Base-by-base conservation (phyloP, 139 green algal species). In the Astrephomene gubernaculifera region DNA sequence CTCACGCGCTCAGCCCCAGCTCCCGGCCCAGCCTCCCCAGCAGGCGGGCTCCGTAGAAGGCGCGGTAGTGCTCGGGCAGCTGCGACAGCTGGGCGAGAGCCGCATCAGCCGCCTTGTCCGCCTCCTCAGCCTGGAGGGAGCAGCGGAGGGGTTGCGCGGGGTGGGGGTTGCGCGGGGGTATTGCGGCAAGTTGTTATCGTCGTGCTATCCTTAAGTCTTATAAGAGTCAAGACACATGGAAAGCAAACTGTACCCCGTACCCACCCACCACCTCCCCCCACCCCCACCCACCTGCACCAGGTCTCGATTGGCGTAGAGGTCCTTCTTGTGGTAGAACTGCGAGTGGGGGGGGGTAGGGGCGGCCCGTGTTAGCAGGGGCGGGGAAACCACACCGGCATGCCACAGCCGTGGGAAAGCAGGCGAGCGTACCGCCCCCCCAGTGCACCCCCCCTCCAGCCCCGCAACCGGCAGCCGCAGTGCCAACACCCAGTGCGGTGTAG, bases 301-400 rank as follows among this genome's bases (percentile, higher is more conserved):
- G 53, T 95, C 92, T 31, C 86, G 45, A 85, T 95, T 95, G 31
- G 88, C 92, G 79, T 95, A 95, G 68, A 94, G 71, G 76, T 95
- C 92, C 82, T 94, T 94, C 31, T 31, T 33, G 72, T 92, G 87
- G 67, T 94, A 93, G 39, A 83, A 83, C 75, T 83, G 75, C 2
- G 45, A 41, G 41, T 3, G 6, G 10, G 25, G 25, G 24, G 39
- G 14, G 35, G 65, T 24, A n/a, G 35, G 7, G 36, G 65, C 9
- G 14, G 65, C 17, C 17, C 5, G n/a, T 7, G 63, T 29, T 12
- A 22, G n/a, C 8, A 25, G n/a, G 63, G 63, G 31, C n/a, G 21
- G 60, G 60, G 22, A 14, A 35, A 35, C 22, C 49, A 17, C 49
- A 12, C 49, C 49, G 49, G 14, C 49, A 12, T 17, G 49, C 49